Evolutionary conservation across 306 rosid species (phyloP).

Genomic region (Quercus parvula): DNA sequence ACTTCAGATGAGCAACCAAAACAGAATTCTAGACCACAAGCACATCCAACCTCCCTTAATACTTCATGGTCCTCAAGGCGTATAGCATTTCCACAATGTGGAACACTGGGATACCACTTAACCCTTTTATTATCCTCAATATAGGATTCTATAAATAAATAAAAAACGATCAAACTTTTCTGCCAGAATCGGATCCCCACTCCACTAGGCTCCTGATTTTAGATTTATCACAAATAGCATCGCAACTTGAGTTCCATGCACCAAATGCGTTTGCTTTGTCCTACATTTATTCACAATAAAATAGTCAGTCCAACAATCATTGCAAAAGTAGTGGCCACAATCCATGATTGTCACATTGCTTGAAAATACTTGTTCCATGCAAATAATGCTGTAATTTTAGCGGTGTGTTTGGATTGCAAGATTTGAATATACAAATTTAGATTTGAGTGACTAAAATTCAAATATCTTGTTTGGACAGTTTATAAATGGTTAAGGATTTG

Average conservation of each 20-base stretch:
- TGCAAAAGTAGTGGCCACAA: constrained; percentile 33
- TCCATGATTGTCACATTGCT: constrained; percentile 20
- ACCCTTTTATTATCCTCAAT: constrained; percentile 39
- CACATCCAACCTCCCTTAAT: constrained; percentile 33
- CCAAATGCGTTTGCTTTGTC: constrained; percentile 37
- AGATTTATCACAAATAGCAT: constrained; percentile 36
- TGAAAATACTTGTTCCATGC: constrained; percentile 24
- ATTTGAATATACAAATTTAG: too few relatives aligned
- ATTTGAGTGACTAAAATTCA: too few relatives aligned
- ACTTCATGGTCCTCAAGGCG: constrained; percentile 18
- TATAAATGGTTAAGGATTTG: too few relatives aligned
- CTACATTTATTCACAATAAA: constrained; percentile 38
- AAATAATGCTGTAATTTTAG: constrained; percentile 8
- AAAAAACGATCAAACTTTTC: constrained; percentile 40
- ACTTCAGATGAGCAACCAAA: constrained; percentile 27
- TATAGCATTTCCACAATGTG: constrained; percentile 42
- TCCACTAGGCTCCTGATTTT: constrained; percentile 28
- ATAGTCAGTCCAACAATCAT: constrained; percentile 36
- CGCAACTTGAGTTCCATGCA: constrained; percentile 37
- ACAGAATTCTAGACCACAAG: constrained; percentile 35
- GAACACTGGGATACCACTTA: constrained; percentile 41
- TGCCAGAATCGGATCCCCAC: constrained; percentile 22
- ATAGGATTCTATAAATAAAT: constrained; percentile 26
- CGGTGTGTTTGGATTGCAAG: too few relatives aligned
- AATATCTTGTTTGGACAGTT: too few relatives aligned